Evolutionary conservation across 2,329 filamentous ascomycete genomes (phyloP).

Genomic region (Neurospora crassa): DNA sequence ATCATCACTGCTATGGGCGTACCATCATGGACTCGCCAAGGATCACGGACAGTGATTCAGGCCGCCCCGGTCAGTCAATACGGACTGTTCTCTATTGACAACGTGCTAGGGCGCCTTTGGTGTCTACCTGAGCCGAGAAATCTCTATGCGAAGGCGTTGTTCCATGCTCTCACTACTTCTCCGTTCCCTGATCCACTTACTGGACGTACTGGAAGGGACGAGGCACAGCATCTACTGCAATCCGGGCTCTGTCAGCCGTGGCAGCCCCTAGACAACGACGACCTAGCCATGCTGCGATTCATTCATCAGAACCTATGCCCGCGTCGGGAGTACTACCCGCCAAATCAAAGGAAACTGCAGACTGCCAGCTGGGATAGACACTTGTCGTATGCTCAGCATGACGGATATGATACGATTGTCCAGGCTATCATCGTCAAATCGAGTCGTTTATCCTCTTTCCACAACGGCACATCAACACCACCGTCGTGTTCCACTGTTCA

Average conservation of each 20-base stretch:
- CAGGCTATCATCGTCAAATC: not conserved
- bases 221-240: slow-evolving; percentile 39
- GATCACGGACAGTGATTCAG: not conserved
- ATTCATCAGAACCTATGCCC: not conserved
- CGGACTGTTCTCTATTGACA: not conserved
- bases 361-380: not conserved
- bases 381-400: not conserved
- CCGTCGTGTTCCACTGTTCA: not conserved
- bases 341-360: not conserved
- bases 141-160: slow-evolving; percentile 44
- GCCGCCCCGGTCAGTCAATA: not conserved
- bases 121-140: not conserved
- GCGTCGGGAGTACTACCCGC: not conserved
- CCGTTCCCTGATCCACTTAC: slow-evolving; percentile 49
- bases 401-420: not conserved
- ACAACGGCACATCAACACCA: not conserved
- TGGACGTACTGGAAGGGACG: slow-evolving; percentile 49
- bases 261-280: slow-evolving; percentile 12
- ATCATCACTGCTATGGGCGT: not conserved
- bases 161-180: slow-evolving; percentile 54
- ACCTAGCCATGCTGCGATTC: not conserved
- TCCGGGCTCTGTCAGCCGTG: slow-evolving; percentile 43
- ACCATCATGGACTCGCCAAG: not conserved
- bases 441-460: not conserved
- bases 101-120: not conserved